Evolutionary conservation across 257 asterid species (phyloP).

Genomic region (Solanum pimpinellifolium): DNA sequence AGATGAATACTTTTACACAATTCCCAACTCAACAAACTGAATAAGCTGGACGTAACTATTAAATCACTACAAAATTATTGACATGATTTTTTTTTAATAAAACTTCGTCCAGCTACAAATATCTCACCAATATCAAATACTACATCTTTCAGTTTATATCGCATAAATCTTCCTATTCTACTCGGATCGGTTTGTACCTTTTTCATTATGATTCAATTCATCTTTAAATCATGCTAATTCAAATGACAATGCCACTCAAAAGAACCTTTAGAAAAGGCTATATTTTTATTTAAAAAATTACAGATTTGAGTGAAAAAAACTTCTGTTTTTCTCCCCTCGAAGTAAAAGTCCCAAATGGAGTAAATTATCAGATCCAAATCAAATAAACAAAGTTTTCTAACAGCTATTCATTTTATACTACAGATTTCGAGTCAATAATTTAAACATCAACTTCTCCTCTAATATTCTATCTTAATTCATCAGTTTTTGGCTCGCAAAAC

Average conservation of each 20-base stretch:
- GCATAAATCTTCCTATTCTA: neutral
- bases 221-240: neutral
- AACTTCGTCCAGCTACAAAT: neutral
- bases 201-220: neutral
- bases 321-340: neutral
- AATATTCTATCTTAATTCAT: neutral
- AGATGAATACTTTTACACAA: neutral
- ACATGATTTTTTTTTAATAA: neutral
- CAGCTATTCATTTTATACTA: neutral
- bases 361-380: neutral
- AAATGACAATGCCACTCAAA: neutral
- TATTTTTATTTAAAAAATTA: neutral
- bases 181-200: neutral
- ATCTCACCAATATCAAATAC: neutral
- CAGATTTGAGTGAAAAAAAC: neutral
- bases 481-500: neutral
- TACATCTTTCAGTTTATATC: neutral
- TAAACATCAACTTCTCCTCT: neutral
- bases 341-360: neutral
- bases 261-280: neutral
- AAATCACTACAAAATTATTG: neutral
- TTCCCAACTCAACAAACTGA: neutral
- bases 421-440: neutral
- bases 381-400: neutral
- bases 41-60: neutral